Evolutionary conservation across 2,329 filamentous ascomycete genomes (phyloP).

Genomic region (Erysiphe pulchra): DNA sequence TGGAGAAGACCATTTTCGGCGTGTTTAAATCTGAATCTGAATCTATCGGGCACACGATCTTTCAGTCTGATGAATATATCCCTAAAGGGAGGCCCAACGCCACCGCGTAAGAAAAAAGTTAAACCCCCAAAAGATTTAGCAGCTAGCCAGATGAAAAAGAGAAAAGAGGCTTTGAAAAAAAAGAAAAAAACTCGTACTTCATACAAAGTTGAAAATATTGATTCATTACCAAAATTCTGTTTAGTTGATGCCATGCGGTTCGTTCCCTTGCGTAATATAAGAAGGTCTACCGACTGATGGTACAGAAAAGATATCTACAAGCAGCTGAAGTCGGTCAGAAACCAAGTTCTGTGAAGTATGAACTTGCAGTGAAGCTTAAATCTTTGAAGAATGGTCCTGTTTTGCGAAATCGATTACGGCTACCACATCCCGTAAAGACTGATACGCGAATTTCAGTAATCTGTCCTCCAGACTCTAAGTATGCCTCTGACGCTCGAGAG

Average conservation of each 20-base stretch:
- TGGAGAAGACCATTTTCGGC: neutral
- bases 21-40: conserved; percentile 1
- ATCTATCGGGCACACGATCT: conserved; percentile 3
- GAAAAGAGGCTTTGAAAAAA: conserved; percentile 9
- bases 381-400: conserved; percentile 69
- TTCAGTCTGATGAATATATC: conserved; percentile 7
- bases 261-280: conserved; percentile 7
- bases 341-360: conserved; percentile 58
- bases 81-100: conserved; percentile 4
- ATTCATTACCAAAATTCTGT: conserved; percentile 36
- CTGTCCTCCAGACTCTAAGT: conserved; percentile 53
- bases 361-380: conserved; percentile 58
- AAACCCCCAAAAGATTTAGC: conserved; percentile 1
- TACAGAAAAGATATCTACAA: conserved; percentile 46
- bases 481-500: conserved; percentile 45
- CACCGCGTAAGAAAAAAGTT: conserved; percentile 7
- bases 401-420: conserved; percentile 62
- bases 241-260: conserved; percentile 86
- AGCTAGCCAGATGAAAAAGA: conserved; percentile 11
- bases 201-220: conserved; percentile 14
- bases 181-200: conserved; percentile 12
- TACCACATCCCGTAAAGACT: conserved; percentile 75
- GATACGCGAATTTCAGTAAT: conserved; percentile 79
- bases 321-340: conserved; percentile 74
- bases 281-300: conserved; percentile 1